Percentiles rank a stretch among this genome's conserved stretches.
Conservation (phyloP, 352 stramenopile genomes). For the Globisporangium paroecandrum region DNA sequence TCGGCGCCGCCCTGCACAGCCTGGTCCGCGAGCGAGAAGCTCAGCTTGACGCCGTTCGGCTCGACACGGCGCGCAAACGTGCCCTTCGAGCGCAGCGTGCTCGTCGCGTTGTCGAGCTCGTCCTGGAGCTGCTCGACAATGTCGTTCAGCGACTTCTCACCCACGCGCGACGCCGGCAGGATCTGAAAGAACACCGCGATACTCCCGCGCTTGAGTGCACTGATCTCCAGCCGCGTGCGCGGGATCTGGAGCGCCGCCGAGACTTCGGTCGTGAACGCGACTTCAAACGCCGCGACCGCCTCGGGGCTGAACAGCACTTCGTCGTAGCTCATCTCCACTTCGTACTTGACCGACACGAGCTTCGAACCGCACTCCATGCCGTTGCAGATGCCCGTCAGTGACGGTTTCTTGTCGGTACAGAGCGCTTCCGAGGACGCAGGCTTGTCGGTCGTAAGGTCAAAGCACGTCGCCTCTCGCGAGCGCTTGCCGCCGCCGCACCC, state of each 20-base stretch:
- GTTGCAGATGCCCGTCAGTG: slow-evolving; percentile 65
- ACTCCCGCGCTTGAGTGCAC: slow-evolving; percentile 47
- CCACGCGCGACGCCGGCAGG: slow-evolving; percentile 48
- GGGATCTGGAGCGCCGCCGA: slow-evolving; percentile 57
- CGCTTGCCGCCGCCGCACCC: slow-evolving; percentile 63
- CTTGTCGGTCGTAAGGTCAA: slow-evolving; percentile 27
- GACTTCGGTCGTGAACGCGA: slow-evolving; percentile 65
- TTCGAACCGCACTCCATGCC: slow-evolving; percentile 75
- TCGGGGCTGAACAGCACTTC: slow-evolving; percentile 64
- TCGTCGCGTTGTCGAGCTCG: slow-evolving; percentile 52
- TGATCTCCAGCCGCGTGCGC: slow-evolving; percentile 51
- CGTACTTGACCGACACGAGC: slow-evolving; percentile 58
- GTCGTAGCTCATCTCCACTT: slow-evolving; percentile 75
- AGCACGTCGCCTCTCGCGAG: slow-evolving; percentile 38
- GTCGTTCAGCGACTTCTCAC: slow-evolving; percentile 62
- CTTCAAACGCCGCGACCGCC: slow-evolving; percentile 48
- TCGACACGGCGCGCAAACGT: slow-evolving; percentile 68
- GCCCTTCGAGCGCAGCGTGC: slow-evolving; percentile 54
- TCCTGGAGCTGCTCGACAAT: slow-evolving; percentile 59
- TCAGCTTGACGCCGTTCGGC: slow-evolving; percentile 54
- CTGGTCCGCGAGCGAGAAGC: slow-evolving; percentile 66
- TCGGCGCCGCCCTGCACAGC: slow-evolving; percentile 52
- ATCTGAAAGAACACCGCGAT: slow-evolving; percentile 70
- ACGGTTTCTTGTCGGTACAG: slow-evolving; percentile 44
- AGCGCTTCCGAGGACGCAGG: slow-evolving; percentile 23